These are phyloP conservation scores for Sugiyamaella floridensis DNA, from an alignment of 805 yeast genomes.

Conservation along the genomic window DNA sequence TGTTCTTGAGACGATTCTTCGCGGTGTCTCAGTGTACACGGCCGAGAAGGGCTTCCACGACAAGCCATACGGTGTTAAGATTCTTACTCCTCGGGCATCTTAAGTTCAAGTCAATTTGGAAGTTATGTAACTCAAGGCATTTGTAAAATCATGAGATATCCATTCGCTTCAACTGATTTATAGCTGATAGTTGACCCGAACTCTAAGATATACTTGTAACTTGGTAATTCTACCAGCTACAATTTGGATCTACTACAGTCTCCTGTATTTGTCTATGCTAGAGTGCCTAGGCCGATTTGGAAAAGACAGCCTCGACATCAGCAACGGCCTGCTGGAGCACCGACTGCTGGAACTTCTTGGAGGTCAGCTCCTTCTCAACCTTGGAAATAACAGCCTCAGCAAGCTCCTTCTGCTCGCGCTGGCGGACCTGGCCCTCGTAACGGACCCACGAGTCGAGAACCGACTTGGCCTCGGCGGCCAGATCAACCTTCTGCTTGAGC, in stretches of 20 bases:
- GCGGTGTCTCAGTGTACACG: slow-evolving; percentile 62
- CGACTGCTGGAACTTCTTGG: slow-evolving; percentile 89
- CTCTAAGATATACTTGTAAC: neutral
- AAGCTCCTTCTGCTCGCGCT: slow-evolving; percentile 89
- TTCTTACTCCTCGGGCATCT: neutral
- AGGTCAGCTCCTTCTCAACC: slow-evolving; percentile 75
- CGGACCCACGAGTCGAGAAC: slow-evolving; percentile 99
- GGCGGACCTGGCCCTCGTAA: slow-evolving; percentile 94
- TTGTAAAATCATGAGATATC: no score
- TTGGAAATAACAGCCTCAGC: slow-evolving; percentile 79
- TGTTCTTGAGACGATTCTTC: slow-evolving; percentile 69
- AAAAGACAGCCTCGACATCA: slow-evolving; percentile 60
- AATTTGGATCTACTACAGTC: neutral
- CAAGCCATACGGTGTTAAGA: neutral
- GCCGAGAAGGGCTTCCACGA: slow-evolving; percentile 5
- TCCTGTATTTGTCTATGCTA: neutral
- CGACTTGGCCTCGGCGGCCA: slow-evolving; percentile 85
- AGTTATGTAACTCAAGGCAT: no score
- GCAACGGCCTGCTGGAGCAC: slow-evolving; percentile 85
- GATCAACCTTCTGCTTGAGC: slow-evolving; percentile 82
- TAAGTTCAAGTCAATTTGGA: no score
- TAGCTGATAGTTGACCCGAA: neutral
- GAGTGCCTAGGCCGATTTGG: neutral
- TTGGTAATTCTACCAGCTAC: neutral
- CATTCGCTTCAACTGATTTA: no score